phyloP scores from a whole-genome alignment of 371 early-diverging fungal species.

The Blakeslea trispora region DNA sequence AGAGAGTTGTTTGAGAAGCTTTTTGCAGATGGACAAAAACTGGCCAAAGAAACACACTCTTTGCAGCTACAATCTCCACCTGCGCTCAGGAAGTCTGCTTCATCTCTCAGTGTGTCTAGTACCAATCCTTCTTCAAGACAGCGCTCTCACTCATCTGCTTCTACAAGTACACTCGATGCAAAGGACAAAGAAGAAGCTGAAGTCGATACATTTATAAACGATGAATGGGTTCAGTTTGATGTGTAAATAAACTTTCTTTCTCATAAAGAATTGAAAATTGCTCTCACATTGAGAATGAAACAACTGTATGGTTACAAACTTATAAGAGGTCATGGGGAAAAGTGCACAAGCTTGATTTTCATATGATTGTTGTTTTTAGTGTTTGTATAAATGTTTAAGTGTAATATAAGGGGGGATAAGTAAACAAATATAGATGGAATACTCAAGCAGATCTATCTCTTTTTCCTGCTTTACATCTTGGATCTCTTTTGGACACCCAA shows the following conservation, averaged over 20 bases:
- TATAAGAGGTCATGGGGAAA: too few relatives aligned
- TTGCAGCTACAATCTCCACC: neutral
- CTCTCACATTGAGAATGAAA: too few relatives aligned
- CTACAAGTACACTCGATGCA: constrained; percentile 9
- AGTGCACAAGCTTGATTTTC: too few relatives aligned
- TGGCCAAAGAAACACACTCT: constrained; percentile 33
- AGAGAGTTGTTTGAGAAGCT: constrained; percentile 62
- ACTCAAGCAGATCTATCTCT: neutral
- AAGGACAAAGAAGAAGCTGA: constrained; percentile 30
- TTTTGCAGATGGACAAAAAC: constrained; percentile 56
- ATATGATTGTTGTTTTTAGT: too few relatives aligned
- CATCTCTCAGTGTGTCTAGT: constrained; percentile 4
- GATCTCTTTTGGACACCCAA: constrained; percentile 68
- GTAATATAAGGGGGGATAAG: neutral
- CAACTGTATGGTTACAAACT: too few relatives aligned
- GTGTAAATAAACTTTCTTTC: constrained; percentile 11
- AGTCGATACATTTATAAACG: constrained; percentile 34
- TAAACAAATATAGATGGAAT: neutral
- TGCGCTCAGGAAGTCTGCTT: constrained; percentile 3
- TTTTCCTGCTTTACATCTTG: constrained; percentile 36
- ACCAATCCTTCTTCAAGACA: constrained; percentile 7
- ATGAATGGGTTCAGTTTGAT: constrained; percentile 45
- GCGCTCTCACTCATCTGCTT: constrained; percentile 15
- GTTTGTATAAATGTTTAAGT: neutral
- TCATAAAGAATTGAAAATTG: too few relatives aligned